Conservation (phyloP, 352 stramenopile genomes). For the Peronospora destructor region DNA sequence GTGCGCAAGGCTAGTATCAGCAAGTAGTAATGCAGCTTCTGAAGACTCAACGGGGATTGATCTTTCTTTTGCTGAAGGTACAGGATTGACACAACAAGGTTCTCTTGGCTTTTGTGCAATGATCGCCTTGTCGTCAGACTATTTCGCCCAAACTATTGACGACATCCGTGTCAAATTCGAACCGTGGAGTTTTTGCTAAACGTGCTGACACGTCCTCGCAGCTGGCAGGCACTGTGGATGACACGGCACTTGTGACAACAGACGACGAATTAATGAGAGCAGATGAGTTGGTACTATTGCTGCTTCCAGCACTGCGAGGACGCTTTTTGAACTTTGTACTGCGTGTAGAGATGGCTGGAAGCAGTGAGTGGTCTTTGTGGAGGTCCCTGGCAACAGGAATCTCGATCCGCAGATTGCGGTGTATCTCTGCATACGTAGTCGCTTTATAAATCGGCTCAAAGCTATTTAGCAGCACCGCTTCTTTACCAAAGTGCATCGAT, state of each 20-base stretch:
- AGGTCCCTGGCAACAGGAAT: constrained; percentile 66
- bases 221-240: constrained; percentile 8
- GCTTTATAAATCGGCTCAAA: constrained; percentile 76
- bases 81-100: not conserved
- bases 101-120: not conserved
- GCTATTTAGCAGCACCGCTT: constrained; percentile 45
- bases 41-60: constrained; percentile 7
- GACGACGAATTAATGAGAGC: constrained; percentile 2
- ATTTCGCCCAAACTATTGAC: constrained; percentile 52
- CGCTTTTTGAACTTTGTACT: constrained; percentile 61
- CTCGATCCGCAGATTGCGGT: constrained; percentile 65
- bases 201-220: constrained; percentile 17
- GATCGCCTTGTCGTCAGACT: constrained; percentile 25
- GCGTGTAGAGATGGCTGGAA: constrained; percentile 42
- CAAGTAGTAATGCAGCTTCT: constrained; percentile 21
- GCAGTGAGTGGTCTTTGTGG: constrained; percentile 58
- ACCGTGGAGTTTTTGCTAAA: constrained; percentile 39
- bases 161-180: constrained; percentile 59
- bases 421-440: constrained; percentile 44
- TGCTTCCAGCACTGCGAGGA: constrained; percentile 23
- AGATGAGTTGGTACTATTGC: constrained; percentile 4
- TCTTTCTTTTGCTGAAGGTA: constrained; percentile 7
- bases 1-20: constrained; percentile 46
- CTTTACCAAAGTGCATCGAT: constrained; percentile 50
- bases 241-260: constrained; percentile 8